Evolutionary conservation across 2,329 filamentous ascomycete genomes (phyloP).

Genomic region (Basipetospora sp.): DNA sequence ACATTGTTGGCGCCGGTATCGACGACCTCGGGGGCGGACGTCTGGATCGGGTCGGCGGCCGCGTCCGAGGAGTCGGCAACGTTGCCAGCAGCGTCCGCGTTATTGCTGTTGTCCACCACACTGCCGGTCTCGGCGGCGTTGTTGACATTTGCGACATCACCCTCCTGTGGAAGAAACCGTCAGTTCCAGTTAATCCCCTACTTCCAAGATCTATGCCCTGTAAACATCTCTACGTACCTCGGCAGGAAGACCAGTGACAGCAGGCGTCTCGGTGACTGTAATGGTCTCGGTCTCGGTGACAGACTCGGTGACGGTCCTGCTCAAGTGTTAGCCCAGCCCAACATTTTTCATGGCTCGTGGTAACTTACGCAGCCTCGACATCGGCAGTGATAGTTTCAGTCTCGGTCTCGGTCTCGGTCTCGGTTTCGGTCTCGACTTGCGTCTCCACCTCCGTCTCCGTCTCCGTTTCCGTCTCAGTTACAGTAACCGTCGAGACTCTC

Average conservation of each 20-base stretch:
- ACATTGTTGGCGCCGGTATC: conserved; percentile 1
- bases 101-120: not conserved
- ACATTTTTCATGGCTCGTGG: no score
- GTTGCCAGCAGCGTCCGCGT: not conserved
- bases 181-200: not conserved
- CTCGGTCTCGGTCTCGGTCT: conserved; percentile 1
- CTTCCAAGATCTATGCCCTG: no score
- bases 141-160: not conserved
- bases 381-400: conserved; percentile 5
- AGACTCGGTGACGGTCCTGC: conserved; percentile 3
- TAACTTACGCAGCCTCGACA: conserved; percentile 2
- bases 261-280: conserved; percentile 5
- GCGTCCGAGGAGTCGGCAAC: not conserved
- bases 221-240: no score
- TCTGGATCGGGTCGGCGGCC: not conserved
- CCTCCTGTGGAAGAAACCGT: not conserved
- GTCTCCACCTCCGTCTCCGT: not conserved
- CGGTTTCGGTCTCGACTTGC: not conserved
- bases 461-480: not conserved
- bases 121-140: not conserved
- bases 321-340: no score
- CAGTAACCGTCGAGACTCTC: not conserved
- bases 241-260: not conserved
- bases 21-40: conserved; percentile 1
- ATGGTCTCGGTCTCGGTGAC: conserved; percentile 7